Percentiles rank a stretch among this genome's conserved stretches.
Conservation (phyloP, 306 rosid species). For the Vicia villosa region DNA sequence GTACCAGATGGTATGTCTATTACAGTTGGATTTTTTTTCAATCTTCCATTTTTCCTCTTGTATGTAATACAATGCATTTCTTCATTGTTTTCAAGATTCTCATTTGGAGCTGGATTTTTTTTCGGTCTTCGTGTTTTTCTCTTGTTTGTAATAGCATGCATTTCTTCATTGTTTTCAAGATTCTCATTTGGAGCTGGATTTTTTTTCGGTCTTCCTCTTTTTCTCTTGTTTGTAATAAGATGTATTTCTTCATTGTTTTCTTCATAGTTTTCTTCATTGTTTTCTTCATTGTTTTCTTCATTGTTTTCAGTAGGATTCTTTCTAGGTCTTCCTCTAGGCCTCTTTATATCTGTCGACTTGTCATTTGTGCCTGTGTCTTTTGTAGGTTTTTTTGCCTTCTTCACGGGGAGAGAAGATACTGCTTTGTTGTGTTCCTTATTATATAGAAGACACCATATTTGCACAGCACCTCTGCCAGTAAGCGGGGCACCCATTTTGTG, state of each 20-base stretch:
- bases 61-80: constrained; percentile 36
- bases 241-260: constrained; percentile 37
- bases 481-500: constrained; percentile 87
- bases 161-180: constrained; percentile 41
- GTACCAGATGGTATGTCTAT: constrained; percentile 37
- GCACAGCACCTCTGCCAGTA: constrained; percentile 84
- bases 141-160: constrained; percentile 42
- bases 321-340: constrained; percentile 71
- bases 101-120: constrained; percentile 5
- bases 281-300: too few species aligned
- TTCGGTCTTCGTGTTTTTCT: constrained; percentile 28
- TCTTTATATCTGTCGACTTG: constrained; percentile 47
- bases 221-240: constrained; percentile 47
- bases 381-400: constrained; percentile 37
- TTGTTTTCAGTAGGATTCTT: constrained; percentile 44
- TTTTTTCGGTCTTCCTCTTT: constrained; percentile 22
- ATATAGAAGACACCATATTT: constrained; percentile 91
- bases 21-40: constrained; percentile 29
- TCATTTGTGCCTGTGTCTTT: constrained; percentile 31
- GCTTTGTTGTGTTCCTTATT: constrained; percentile 41
- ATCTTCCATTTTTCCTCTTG: constrained; percentile 40
- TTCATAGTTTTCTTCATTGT: too few species aligned
- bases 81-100: constrained; percentile 37
- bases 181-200: too few species aligned
- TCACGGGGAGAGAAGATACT: constrained; percentile 31